A percentile compares a stretch with the other conserved stretches of the same genome.
phyloP scores from a whole-genome alignment of 2,329 filamentous ascomycete genomes.

The Tolypocladium pustulatum region DNA sequence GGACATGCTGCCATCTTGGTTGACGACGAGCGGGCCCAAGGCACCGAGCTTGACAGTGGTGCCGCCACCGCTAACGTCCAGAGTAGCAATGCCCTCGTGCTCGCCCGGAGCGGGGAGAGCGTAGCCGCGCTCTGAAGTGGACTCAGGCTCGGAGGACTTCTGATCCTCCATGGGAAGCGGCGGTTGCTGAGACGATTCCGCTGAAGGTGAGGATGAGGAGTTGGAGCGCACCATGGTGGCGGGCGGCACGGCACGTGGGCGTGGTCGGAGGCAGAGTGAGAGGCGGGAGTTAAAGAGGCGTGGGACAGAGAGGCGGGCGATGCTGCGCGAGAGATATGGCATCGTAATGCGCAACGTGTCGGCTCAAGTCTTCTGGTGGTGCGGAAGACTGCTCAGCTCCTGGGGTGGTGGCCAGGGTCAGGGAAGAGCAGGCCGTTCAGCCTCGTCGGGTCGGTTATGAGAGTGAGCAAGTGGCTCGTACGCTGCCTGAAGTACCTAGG shows the following conservation, averaged over 20 bases:
- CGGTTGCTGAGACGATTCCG: not conserved
- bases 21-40: slow-evolving; percentile 64
- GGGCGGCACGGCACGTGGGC: not conserved
- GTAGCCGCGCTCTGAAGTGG: slow-evolving; percentile 2
- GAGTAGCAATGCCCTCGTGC: slow-evolving; percentile 11
- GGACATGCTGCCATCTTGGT: slow-evolving; percentile 59
- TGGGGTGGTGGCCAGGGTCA: not conserved
- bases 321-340: not conserved
- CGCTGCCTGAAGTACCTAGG: not conserved
- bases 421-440: not conserved
- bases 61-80: slow-evolving; percentile 20
- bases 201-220: not conserved
- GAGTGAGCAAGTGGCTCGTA: not conserved
- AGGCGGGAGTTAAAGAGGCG: not conserved
- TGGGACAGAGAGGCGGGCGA: not conserved
- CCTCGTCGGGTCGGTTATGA: not conserved
- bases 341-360: not conserved
- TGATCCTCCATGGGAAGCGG: not conserved
- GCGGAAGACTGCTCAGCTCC: not conserved
- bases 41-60: slow-evolving; percentile 49
- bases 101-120: slow-evolving; percentile 16
- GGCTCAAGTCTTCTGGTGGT: not conserved
- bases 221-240: not conserved
- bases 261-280: not conserved
- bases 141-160: not conserved